Evolutionary conservation across 2,329 filamentous ascomycete genomes (phyloP).

Genomic region (Dryadomyces quercus-mongolicae): DNA sequence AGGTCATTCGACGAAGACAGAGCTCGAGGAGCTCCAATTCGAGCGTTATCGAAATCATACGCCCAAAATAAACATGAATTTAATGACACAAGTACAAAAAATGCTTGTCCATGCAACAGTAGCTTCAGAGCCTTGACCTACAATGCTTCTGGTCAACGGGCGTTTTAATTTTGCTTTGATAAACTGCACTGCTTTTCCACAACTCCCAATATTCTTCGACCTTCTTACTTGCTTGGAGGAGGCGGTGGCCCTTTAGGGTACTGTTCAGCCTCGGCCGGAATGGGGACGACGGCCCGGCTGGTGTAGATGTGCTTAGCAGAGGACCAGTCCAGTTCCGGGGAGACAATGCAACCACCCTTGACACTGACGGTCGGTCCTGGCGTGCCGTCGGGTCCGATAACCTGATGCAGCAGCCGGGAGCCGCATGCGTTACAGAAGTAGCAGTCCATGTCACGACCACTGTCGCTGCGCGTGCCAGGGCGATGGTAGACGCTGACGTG

Average conservation of each 20-base stretch:
- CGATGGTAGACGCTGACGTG: constrained; percentile 6
- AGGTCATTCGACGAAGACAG: constrained; percentile 1
- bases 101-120: too few species aligned
- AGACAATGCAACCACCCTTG: constrained; percentile 31
- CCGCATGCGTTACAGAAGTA: constrained; percentile 24
- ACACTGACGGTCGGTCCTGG: constrained; percentile 25
- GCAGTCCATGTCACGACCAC: constrained; percentile 10
- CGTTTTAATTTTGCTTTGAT: background rate
- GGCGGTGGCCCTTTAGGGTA: constrained; percentile 9
- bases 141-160: background rate
- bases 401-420: constrained; percentile 33
- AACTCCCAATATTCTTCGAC: too few species aligned
- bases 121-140: too few species aligned
- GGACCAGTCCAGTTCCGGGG: constrained; percentile 25
- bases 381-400: constrained; percentile 24
- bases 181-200: too few species aligned
- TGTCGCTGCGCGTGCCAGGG: constrained; percentile 3
- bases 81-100: too few species aligned
- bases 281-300: constrained; percentile 28
- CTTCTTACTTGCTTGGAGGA: too few species aligned
- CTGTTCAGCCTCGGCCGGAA: constrained; percentile 22
- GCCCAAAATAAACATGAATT: background rate
- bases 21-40: constrained; percentile 1
- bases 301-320: constrained; percentile 32
- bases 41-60: constrained; percentile 12